These are phyloP conservation scores for Lyophyllum atratum DNA, from an alignment of 768 basidiomycete genomes.

Conservation along the genomic window DNA sequence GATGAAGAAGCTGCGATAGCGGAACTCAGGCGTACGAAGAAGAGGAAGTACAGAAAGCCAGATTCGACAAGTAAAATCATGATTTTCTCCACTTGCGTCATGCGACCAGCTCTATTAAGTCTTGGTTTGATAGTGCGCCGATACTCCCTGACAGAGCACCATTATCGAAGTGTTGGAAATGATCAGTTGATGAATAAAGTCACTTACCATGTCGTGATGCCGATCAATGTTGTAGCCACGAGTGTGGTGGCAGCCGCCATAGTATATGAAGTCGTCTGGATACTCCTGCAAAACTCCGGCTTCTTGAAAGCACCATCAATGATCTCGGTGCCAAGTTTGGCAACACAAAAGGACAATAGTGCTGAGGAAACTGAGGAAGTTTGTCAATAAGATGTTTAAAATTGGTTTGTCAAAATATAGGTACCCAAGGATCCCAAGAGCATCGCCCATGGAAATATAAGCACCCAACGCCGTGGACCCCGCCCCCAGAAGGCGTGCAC, in stretches of 20 bases:
- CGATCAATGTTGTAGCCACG: conserved; percentile 6
- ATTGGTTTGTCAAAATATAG: too few relatives aligned
- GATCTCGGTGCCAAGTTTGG: conserved; percentile 5
- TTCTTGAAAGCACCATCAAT: conserved; percentile 9
- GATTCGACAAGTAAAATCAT: conserved; percentile 8
- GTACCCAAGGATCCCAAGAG: conserved; percentile 3
- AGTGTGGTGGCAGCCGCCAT: conserved; percentile 12
- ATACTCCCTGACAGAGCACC: not conserved
- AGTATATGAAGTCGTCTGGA: conserved; percentile 11
- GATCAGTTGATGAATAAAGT: not conserved
- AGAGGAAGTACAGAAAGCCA: conserved; percentile 12
- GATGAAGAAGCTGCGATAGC: not conserved
- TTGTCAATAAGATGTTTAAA: not conserved
- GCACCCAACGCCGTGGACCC: conserved; percentile 7
- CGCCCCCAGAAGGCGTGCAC: conserved; percentile 3
- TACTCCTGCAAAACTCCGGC: conserved; percentile 2
- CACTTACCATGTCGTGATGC: conserved; percentile 4
- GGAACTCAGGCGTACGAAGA: conserved; percentile 4
- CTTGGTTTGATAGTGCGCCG: not conserved
- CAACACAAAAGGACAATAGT: conserved; percentile 10
- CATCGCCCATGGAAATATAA: not conserved
- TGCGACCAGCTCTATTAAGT: not conserved
- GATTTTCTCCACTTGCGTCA: conserved; percentile 5
- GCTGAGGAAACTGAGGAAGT: not conserved
- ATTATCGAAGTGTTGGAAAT: not conserved